Base-by-base conservation (phyloP, 306 rosid species). In the Prunus mume region DNA sequence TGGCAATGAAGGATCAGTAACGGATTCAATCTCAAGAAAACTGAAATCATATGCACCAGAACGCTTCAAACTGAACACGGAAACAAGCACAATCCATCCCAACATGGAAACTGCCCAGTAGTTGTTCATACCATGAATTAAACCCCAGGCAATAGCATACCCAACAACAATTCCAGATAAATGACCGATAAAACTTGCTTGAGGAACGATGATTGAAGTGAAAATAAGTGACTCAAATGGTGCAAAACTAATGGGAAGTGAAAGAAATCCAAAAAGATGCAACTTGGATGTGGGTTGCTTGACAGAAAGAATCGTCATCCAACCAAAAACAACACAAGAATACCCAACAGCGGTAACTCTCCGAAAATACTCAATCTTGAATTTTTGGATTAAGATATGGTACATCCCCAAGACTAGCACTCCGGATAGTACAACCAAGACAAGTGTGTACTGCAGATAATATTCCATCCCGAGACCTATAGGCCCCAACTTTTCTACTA, bases 251-350 rank as follows among this genome's bases (percentile, higher is more conserved):
- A 95, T 95, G 27, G 97, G 98, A 64, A 95, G 97, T 0, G 98
- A 92, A 79, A 95, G 97, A 46, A 95, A 87, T 51, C 98, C 98
- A 61, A 95, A 95, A 45, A 95, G 96, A n/a, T 95, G 82, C 87
- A 95, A 76, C 84, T 90, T 92, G 3, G 97, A 89, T 9, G 97
- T 90, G 10, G 98, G 98, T 43, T 95, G 97, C 88, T 85, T 95
- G 77, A 95, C 95, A 9, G 97, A 86, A 65, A 95, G 96, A 80
- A 95, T 89, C 6, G 98, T 95, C 98, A 95, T 95, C 98, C 98
- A 95, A 66, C 97, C 98, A 62, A 95, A 95, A 78, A 95, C 98
- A 77, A 95, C 98, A 76, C 98, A 95, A n/a, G 98, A 95, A 80
- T 95, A 95, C 4, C 98, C 98, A 76, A 95, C 97, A 77, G 98